Conservation (phyloP, 108 stramenopile species). For the Mayamaea pseudoterrestris region DNA sequence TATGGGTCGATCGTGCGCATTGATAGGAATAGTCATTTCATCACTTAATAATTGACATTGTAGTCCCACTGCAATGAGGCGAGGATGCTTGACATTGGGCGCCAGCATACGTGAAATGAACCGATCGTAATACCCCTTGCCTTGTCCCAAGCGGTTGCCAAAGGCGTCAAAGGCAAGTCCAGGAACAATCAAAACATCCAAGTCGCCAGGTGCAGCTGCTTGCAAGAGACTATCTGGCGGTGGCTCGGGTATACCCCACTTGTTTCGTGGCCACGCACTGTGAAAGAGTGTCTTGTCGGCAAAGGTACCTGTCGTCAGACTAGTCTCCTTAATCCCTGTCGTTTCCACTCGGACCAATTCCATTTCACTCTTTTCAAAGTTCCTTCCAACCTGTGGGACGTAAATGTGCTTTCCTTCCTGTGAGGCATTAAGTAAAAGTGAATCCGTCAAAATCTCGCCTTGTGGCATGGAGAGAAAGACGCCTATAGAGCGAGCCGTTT, state of each 20-base stretch:
- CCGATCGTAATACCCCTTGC: slow-evolving; percentile 88
- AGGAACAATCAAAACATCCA: slow-evolving; percentile 77
- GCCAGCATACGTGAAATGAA: slow-evolving; percentile 62
- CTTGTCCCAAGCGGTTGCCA: slow-evolving; percentile 69
- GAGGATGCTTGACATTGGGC: slow-evolving; percentile 8
- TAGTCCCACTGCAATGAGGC: slow-evolving; percentile 66
- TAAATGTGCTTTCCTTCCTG: slow-evolving; percentile 51
- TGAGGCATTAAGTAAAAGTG: slow-evolving; percentile 26
- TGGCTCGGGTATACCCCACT: slow-evolving; percentile 85
- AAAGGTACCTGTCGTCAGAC: neutral
- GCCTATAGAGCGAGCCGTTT: slow-evolving; percentile 54
- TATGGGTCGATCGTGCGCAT: slow-evolving; percentile 52
- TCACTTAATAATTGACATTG: slow-evolving; percentile 35
- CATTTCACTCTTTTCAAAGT: slow-evolving; percentile 81
- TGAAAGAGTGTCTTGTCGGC: slow-evolving; percentile 28
- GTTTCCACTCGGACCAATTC: slow-evolving; percentile 47
- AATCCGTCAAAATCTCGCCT: slow-evolving; percentile 70
- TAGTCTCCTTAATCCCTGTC: neutral
- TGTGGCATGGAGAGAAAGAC: slow-evolving; percentile 81
- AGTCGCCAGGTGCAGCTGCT: slow-evolving; percentile 59
- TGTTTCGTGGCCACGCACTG: slow-evolving; percentile 71
- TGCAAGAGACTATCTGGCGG: slow-evolving; percentile 32
- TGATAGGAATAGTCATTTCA: slow-evolving; percentile 32
- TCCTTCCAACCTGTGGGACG: slow-evolving; percentile 76
- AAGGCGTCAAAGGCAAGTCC: slow-evolving; percentile 68